phyloP scores from a whole-genome alignment of 306 rosid genomes.

The Glycine latifolia region DNA sequence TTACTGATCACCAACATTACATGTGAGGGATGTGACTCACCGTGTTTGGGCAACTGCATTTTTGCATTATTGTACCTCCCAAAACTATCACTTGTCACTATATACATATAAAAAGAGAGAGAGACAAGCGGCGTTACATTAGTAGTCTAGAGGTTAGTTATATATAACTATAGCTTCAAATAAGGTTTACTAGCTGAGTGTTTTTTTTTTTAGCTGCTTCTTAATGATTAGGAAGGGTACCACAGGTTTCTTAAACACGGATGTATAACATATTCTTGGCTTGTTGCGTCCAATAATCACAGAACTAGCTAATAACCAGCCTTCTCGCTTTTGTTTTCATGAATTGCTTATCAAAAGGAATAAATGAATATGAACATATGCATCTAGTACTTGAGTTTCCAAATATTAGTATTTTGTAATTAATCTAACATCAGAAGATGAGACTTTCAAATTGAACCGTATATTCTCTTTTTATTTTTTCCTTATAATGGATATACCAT shows the following conservation, averaged over 20 bases:
- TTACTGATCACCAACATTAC: constrained; percentile 31
- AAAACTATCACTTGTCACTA: constrained; percentile 32
- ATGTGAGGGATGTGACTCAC: constrained; percentile 47
- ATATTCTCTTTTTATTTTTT: no score
- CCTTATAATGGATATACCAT: no score
- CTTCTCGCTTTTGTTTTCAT: no score
- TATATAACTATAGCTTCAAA: neutral
- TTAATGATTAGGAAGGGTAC: constrained; percentile 23
- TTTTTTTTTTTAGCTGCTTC: neutral
- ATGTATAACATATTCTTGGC: neutral
- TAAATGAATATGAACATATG: no score
- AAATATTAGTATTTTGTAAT: no score
- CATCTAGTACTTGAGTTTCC: no score
- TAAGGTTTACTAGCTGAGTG: neutral
- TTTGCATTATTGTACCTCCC: constrained; percentile 51
- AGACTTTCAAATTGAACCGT: no score
- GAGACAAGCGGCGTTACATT: neutral
- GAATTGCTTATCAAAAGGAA: no score
- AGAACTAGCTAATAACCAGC: neutral
- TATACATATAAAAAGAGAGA: neutral
- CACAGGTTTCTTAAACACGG: neutral
- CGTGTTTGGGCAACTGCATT: constrained; percentile 41
- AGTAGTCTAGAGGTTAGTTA: neutral
- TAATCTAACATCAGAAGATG: no score
- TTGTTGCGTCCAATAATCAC: neutral